Percentiles rank a stretch among this genome's conserved stretches.
Evolutionary conservation across 345 rosid genomes (phyloP).

Genomic region (Theobroma cacao): DNA sequence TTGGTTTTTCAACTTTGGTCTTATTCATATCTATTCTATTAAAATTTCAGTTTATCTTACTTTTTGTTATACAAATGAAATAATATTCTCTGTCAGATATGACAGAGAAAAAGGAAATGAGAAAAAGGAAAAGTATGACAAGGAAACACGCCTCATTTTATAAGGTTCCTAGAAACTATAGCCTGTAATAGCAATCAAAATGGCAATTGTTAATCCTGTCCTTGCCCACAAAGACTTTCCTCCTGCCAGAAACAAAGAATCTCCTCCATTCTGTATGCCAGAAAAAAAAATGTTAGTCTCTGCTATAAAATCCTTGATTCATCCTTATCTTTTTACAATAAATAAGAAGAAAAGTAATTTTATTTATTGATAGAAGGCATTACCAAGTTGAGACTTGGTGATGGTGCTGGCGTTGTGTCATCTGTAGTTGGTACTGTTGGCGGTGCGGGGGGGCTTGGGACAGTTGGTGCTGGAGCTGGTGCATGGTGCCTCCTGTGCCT

Average conservation of each 20-base stretch:
- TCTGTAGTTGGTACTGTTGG: conserved; percentile 53
- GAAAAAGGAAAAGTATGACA: background rate
- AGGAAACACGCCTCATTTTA: conserved; percentile 11
- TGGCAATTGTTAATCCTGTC: conserved; percentile 40
- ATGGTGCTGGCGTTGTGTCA: conserved; percentile 78
- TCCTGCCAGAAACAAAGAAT: conserved; percentile 36
- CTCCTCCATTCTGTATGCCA: conserved; percentile 62
- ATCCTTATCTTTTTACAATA: background rate
- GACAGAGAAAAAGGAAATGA: conserved; percentile 1
- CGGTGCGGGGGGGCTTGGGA: conserved; percentile 88
- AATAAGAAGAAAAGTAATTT: background rate
- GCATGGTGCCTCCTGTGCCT: conserved; percentile 67
- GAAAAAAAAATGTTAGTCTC: background rate
- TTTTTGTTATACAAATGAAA: conserved; percentile 26
- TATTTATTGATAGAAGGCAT: conserved; percentile 6
- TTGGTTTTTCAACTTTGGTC: conserved; percentile 12
- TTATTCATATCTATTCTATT: conserved; percentile 28
- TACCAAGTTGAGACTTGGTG: conserved; percentile 63
- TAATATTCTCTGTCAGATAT: conserved; percentile 11
- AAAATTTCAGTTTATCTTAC: conserved; percentile 18
- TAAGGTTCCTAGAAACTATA: conserved; percentile 33
- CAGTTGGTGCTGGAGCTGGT: conserved; percentile 67
- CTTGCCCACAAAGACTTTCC: conserved; percentile 46
- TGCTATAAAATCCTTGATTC: background rate
- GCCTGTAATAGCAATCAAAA: conserved; percentile 49